Evolutionary conservation across 2,329 filamentous ascomycete species (phyloP), one percentile per base, ranked within the genome.

Genomic region (Helotiales sp.): DNA sequence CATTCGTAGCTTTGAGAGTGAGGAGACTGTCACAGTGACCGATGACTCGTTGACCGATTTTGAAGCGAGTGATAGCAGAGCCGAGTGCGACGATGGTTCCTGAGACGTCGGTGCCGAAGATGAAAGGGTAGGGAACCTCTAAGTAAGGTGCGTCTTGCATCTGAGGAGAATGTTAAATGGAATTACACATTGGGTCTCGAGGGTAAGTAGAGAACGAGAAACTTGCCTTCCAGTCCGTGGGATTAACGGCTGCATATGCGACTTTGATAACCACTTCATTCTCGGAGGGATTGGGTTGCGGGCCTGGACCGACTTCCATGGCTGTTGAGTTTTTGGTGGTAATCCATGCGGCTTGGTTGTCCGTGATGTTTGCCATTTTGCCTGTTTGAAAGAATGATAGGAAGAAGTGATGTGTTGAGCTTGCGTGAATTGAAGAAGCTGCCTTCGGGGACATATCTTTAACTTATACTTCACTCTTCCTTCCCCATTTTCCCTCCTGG

Each of bases 21-120:
- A 63, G 10, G 7, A 66, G 42, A 27, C 55, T 57, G 47, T 60
- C 50, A 61, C 68, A 54, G 70, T 74, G 19, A 66, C 60, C 67
- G 46, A 69, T 63, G 5, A 71, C 66, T 13, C 69, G 59, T 36
- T 70, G 65, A 5, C 69, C 69, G 13, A 63, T 42, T 25, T 75
- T 73, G 60, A 81, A 74, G 9, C 76, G 71, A 6, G 72, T 73
- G 5, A 81, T 77, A 7, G 69, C 70, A n/a, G 73, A 68, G 2
- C 78, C 79, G 6, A 80, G 70, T 60, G 78, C 52, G 5, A 63
- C 51, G 17, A 71, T 55, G 7, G 62, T 65, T 9, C 69, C 69
- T 2, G 69, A 62, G 24, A 69, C 59, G 40, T 71, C 69, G 5
- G 40, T 49, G 2, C 69, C 69, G 3, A 69, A 55, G 24, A 70